Base-by-base conservation (phyloP, 805 yeast species). In the Barnettozyma botsteinii region DNA sequence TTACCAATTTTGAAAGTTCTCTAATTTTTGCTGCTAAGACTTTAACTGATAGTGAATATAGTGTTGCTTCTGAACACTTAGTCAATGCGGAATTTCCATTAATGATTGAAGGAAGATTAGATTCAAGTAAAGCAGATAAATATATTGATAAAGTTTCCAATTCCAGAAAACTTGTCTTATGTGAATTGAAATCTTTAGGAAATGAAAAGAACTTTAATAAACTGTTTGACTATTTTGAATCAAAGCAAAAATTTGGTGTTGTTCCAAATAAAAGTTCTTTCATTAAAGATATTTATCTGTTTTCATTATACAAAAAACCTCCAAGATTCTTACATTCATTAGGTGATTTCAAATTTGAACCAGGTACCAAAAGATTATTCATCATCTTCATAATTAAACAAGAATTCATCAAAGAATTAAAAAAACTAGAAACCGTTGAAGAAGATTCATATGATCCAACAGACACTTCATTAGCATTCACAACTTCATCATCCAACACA, bases 71-170 rank as follows among this genome's bases (percentile, higher is more conserved):
- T 1, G 31, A 42, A 14, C 35, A 36, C n/a, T 31, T 58, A 17
- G 17, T 72, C 5, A 57, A 62, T 41, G 40, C 45, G 25, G 41
- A 47, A 15, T 37, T 52, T 31, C 48, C 59, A 26, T 58, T 79
- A 48, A 62, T 63, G 23, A 61, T 85, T 33, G 80, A 76, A 44
- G 95, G 95, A 4, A 67, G 87, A 40, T 65, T 86, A 33, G 79
- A 75, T 50, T 53, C 65, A 4, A 40, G 47, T 6, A 66, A 61
- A 37, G 94, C 87, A 1, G 76, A 72, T 39, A 63, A 62, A 11
- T 85, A 85, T 53, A 59, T 85, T 45, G 47, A 56, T 21, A 69
- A 71, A 46, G 66, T 77, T 15, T 50, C 65, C 1, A 49, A 57
- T 8, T 61, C 79, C 2, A 66, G 85, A 49, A 78, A 78, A 52